Base-by-base conservation (phyloP, 352 stramenopile genomes). In the Phytophthora foliorum region DNA sequence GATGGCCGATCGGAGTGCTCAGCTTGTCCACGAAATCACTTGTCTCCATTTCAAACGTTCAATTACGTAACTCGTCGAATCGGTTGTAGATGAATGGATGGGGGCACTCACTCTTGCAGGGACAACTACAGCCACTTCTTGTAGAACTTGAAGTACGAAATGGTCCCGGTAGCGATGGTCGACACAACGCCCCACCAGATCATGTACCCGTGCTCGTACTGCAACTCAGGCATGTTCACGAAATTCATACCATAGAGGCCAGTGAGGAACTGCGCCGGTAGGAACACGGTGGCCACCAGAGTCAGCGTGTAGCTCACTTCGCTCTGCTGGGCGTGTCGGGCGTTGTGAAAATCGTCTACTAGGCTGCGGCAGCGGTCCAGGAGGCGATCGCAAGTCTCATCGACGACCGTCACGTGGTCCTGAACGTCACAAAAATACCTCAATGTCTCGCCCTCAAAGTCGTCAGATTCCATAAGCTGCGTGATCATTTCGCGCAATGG, bases 211-310 rank as follows among this genome's bases (percentile, higher is more conserved):
- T 93, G 70, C 52, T 89, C 60, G 62, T 81, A 80, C n/a, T 84
- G 51, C 27, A 97, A 75, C 64, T 96, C 90, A 4, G 89, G 89
- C 89, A 97, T 97, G 56, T 90, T 78, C 27, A 82, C 77, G 59
- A 96, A 97, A 76, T 97, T 97, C 90, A 97, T 97, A 44, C 90
- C 90, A 57, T 96, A 96, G 9, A 97, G 61, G 17, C 86, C 85
- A n/a, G 90, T 94, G 29, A 96, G 80, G 67, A 97, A 97, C 67
- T 95, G 88, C 21, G 86, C 90, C 2, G 90, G 90, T 27, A 97
- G 56, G 29, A 94, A 94, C 29, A 95, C 78, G 4, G 90, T 90
- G 4, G 89, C 88, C 8, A 97, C 82, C 3, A 97, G 76, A 29
- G 89, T 91, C 34, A 97, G 64, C n/a, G 84, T 75, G 62, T 91